phyloP scores from a whole-genome alignment of 202 grass and related monocot genomes.

The Hordeum pubiflorum region DNA sequence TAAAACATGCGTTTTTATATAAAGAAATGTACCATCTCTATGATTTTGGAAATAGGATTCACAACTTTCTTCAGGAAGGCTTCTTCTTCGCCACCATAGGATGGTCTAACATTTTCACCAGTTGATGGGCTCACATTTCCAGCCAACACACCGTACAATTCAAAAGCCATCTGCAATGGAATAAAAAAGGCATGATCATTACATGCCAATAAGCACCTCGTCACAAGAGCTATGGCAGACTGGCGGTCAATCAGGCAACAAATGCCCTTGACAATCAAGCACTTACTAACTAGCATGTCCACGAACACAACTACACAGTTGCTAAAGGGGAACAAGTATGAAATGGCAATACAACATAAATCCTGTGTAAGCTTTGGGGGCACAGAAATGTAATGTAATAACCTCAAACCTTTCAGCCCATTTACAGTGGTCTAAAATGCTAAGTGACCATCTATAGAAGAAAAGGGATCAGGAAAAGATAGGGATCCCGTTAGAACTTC shows the following conservation, averaged over 20 bases:
- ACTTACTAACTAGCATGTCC: not conserved
- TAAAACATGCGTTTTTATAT: not conserved
- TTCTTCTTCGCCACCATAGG: constrained; percentile 70
- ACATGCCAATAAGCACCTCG: not conserved
- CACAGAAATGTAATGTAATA: not conserved
- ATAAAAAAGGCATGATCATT: not conserved
- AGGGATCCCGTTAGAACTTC: not conserved
- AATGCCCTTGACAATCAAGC: no score
- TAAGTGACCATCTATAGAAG: not conserved
- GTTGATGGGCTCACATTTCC: constrained; percentile 87
- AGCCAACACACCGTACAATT: constrained; percentile 86
- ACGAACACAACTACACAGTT: not conserved
- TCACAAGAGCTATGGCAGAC: not conserved
- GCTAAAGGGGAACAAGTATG: not conserved
- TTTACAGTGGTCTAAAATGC: not conserved
- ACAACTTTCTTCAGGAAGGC: constrained; percentile 87
- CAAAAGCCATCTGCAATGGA: constrained; percentile 77
- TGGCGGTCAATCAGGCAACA: not conserved
- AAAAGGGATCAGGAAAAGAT: not conserved
- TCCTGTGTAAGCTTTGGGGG: not conserved
- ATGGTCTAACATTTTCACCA: constrained; percentile 83
- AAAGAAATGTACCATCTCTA: constrained; percentile 44
- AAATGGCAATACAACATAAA: not conserved
- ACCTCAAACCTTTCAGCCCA: not conserved
- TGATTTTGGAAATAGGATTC: constrained; percentile 74